Conservation (phyloP, 768 basidiomycete genomes). For the Pleurotus citrinopileatus region DNA sequence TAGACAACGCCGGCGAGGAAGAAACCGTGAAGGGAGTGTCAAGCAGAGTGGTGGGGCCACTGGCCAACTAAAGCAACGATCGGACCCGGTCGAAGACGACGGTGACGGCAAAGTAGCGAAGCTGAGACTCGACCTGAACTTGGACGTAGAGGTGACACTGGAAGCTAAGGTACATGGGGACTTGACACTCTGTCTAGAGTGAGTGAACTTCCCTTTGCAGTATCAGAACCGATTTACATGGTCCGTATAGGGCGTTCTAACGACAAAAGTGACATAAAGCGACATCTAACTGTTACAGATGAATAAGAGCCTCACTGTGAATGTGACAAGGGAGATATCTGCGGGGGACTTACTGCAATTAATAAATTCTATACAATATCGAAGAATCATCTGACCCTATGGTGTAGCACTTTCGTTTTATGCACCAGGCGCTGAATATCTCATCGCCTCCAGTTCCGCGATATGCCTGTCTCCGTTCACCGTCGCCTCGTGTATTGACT, state of each 20-base stretch:
- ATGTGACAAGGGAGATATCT: not conserved
- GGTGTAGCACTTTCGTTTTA: conserved; percentile 18
- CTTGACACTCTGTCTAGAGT: conserved; percentile 7
- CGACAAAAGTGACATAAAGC: not conserved
- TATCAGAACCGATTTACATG: not conserved
- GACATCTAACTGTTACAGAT: not conserved
- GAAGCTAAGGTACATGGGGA: conserved; percentile 16
- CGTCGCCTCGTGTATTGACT: conserved; percentile 44
- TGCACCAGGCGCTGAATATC: conserved; percentile 54
- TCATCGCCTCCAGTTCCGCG: conserved; percentile 47
- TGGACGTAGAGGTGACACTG: conserved; percentile 14
- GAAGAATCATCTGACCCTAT: not conserved
- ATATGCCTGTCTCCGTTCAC: conserved; percentile 44
- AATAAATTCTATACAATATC: too few species aligned
- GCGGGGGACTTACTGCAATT: too few species aligned
- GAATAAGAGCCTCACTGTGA: not conserved
- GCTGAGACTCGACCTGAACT: conserved; percentile 14
- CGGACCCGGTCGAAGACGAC: not conserved
- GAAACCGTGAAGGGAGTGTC: not conserved
- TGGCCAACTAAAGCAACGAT: not conserved
- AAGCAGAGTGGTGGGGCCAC: not conserved
- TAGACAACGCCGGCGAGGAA: not conserved
- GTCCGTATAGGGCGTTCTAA: not conserved
- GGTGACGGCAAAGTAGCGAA: conserved; percentile 9
- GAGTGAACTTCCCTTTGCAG: not conserved